Conservation (phyloP, 1,284 basidiomycete genomes). For the Volvariella volvacea region DNA sequence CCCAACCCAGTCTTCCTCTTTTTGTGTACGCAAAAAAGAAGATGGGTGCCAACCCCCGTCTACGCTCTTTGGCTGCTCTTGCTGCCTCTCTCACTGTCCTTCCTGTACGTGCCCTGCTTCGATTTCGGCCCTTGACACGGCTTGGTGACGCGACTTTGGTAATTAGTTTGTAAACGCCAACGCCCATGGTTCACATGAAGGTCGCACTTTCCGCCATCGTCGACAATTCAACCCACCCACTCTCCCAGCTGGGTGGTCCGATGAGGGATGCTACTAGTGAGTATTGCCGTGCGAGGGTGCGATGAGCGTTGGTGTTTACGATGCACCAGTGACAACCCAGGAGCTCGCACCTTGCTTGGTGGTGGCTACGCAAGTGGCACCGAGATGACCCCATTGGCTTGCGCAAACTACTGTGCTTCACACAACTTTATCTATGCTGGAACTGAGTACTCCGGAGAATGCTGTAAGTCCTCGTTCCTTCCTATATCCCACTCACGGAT, state of each 20-base stretch:
- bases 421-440: constrained; percentile 54
- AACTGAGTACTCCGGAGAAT: constrained; percentile 44
- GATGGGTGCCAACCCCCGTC: constrained; percentile 12
- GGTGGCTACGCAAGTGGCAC: constrained; percentile 35
- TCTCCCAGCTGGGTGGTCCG: constrained; percentile 51
- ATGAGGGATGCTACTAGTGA: constrained; percentile 60
- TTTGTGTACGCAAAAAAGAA: constrained; percentile 21
- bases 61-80: constrained; percentile 16
- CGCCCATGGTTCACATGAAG: constrained; percentile 6
- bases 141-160: too few relatives aligned
- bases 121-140: constrained; percentile 1
- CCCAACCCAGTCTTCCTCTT: constrained; percentile 6
- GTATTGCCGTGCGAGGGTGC: constrained; percentile 15
- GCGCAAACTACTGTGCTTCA: constrained; percentile 52
- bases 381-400: constrained; percentile 60
- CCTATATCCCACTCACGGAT: neutral
- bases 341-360: constrained; percentile 44
- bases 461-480: constrained; percentile 32
- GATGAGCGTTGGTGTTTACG: too few relatives aligned
- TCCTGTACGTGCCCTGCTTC: constrained; percentile 23
- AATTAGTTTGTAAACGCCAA: constrained; percentile 2
- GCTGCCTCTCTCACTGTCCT: constrained; percentile 25
- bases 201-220: constrained; percentile 18
- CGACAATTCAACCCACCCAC: constrained; percentile 30
- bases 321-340: constrained; percentile 41